A percentile compares a stretch with the other conserved stretches of the same genome.
Evolutionary conservation across 768 basidiomycete genomes (phyloP).

Genomic region (Mycena rosella): DNA sequence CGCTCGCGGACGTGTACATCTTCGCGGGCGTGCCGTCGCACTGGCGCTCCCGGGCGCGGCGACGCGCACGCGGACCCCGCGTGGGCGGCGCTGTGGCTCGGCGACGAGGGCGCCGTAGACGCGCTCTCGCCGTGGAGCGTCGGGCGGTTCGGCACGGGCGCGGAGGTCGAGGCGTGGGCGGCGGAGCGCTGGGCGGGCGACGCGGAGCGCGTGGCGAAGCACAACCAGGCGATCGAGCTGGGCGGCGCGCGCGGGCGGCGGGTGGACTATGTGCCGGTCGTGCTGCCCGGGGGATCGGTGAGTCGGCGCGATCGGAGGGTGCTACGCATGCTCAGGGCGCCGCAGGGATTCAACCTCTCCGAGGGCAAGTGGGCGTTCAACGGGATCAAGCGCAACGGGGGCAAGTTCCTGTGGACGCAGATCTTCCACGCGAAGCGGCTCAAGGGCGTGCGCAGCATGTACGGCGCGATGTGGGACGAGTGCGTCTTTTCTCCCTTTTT

Average conservation of each 20-base stretch:
- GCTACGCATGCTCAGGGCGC: background rate
- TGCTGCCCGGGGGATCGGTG: constrained; percentile 86
- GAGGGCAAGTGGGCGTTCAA: constrained; percentile 81
- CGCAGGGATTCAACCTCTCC: constrained; percentile 78
- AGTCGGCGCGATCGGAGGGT: constrained; percentile 47
- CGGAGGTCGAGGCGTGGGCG: constrained; percentile 74
- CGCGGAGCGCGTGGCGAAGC: constrained; percentile 66
- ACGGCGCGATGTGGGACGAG: constrained; percentile 87
- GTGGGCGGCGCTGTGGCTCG: constrained; percentile 78
- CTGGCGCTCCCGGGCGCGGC: constrained; percentile 77
- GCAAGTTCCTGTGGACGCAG: constrained; percentile 85
- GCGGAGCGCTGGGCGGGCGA: constrained; percentile 75
- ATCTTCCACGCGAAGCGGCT: constrained; percentile 74
- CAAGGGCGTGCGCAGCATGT: constrained; percentile 52
- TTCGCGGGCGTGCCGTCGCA: constrained; percentile 74
- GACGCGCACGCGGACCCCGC: constrained; percentile 79
- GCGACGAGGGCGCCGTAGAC: constrained; percentile 68
- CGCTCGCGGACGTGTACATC: constrained; percentile 19
- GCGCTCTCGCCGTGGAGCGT: constrained; percentile 89
- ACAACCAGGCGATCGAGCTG: constrained; percentile 54
- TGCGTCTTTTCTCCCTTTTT: constrained; percentile 38
- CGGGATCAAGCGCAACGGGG: constrained; percentile 77
- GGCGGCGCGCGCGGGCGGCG: constrained; percentile 52
- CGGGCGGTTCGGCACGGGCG: constrained; percentile 72
- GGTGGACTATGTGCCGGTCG: constrained; percentile 87